Evolutionary conservation across 805 yeast species (phyloP), one percentile per base, ranked within the genome.

Genomic region (Danielozyma ontarioensis): DNA sequence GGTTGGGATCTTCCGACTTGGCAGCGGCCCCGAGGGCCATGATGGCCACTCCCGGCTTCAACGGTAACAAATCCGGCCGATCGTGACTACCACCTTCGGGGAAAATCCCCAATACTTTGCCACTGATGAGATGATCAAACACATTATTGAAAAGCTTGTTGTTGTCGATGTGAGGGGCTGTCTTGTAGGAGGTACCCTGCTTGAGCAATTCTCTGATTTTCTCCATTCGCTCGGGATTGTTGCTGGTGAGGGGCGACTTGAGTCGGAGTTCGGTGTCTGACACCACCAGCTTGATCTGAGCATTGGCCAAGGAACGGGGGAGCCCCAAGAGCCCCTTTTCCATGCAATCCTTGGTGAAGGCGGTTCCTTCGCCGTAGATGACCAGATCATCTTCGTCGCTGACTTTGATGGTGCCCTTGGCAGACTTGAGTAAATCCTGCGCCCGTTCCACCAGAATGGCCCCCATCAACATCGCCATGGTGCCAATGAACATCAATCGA

Each of bases 1-100:
- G 78, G 28, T 74, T 72, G 0, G 93, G 87, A 46, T 84, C 74
- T 22, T 40, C 41, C 4, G 59, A 44, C 27, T 56, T 48, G 1
- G 63, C 59, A 8, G 57, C 56, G 1, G 70, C 63, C 2, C 71
- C 71, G 17, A 65, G 40, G 0, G 70, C 71, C 71, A 65, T 65
- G 13, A 65, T 58, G 3, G 70, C 70, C 16, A 65, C 70, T 1
- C 71, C 71, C 0, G 71, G 69, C 35, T 64, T 65, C 36, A 65
- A 50, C 13, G 71, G 71, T 26, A 64, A 50, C 32, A 65, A 55
- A 29, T 60, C 63, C 3, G 70, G 59, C 19, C 70, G 41, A 39
- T 65, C 71, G 37, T 65, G 70, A 25, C 64, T 60, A 5, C 71
- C 71, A 10, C 71, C 71, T 38, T 65, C 71, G 7, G 70, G 71